Evolutionary conservation across 2,329 filamentous ascomycete genomes (phyloP), one percentile per base, ranked within the genome.

Genomic region (Ophiocordyceps robertsii): DNA sequence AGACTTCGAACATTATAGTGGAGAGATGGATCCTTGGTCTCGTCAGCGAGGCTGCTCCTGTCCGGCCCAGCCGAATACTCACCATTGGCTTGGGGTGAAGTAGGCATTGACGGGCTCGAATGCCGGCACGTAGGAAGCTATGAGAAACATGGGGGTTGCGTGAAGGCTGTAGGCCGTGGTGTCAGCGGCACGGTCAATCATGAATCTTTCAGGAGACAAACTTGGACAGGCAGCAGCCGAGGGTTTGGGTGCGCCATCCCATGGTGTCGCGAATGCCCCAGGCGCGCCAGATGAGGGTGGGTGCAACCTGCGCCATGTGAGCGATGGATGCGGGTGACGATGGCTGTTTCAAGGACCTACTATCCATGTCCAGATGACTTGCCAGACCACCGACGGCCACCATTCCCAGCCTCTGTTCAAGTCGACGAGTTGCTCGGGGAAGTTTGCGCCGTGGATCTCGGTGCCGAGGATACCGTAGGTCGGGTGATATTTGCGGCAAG

Each of bases 131-230:
- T 72, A 67, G 2, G 73, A 63, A 35, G 74, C 77, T 31, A 78
- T 60, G 31, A 82, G 66, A 73, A 77, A 82, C 61, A 83, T 68
- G 0, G 80, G 79, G 2, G 77, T 73, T 11, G 77, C 79, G 36
- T 72, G 76, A 10, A 83, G 65, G 38, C 73, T 77, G 35, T n/a
- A n/a, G 13, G 8, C 12, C n/a, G 42, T 45, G 38, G 24, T 6
- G 24, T 27, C 24, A 27, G 46, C 3, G 27, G 46, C 27, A 29
- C 29, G 16, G 29, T 32, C n/a, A 17, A 30, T n/a, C n/a, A 19
- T 16, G 29, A n/a, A 30, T 13, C 3, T 36, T n/a, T 30, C 6
- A 40, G 11, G 24, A 6, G 24, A 13, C 35, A 27, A 17, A 55
- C 61, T 59, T 62, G 30, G 66, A 61, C 42, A 69, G 48, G 38